Percentiles rank a stretch among this genome's conserved stretches.
These are phyloP conservation scores for Trichoderma atroviride DNA, from an alignment of 2,329 filamentous ascomycete species.

Conservation along the genomic window DNA sequence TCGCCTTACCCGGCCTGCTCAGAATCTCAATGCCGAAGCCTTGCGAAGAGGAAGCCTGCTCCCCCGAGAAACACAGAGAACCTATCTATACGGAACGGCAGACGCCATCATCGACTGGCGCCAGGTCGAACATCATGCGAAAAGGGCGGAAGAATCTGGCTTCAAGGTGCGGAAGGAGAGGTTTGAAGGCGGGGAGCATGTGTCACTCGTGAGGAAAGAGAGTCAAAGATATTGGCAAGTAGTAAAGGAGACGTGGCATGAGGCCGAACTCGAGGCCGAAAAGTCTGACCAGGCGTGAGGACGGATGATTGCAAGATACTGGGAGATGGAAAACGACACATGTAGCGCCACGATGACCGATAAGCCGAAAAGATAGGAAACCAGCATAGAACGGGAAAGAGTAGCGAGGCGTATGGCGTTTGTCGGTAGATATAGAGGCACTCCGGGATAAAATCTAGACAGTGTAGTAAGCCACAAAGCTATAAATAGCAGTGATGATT, in stretches of 20 bases:
- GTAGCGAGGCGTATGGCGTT: not conserved
- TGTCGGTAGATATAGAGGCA: not conserved
- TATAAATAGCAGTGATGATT: not conserved
- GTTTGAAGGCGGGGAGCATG: slow-evolving; percentile 54
- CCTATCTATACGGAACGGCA: slow-evolving; percentile 55
- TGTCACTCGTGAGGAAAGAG: slow-evolving; percentile 52
- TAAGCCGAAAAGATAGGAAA: not conserved
- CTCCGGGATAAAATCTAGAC: slow-evolving; percentile 1
- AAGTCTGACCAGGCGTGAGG: not conserved
- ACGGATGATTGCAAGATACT: not conserved
- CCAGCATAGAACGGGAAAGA: not conserved
- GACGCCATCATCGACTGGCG: slow-evolving; percentile 51
- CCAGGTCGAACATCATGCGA: slow-evolving; percentile 54
- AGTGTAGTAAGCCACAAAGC: not conserved
- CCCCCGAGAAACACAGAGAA: slow-evolving; percentile 46
- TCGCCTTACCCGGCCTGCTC: slow-evolving; percentile 35
- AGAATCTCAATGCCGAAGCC: slow-evolving; percentile 41
- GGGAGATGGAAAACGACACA: not conserved
- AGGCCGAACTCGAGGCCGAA: slow-evolving; percentile 15
- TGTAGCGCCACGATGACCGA: not conserved
- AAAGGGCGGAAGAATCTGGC: slow-evolving; percentile 44
- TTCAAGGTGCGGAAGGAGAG: slow-evolving; percentile 48
- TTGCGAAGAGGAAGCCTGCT: slow-evolving; percentile 42
- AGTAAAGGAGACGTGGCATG: slow-evolving; percentile 52
- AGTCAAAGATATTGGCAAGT: slow-evolving; percentile 54